Evolutionary conservation across 1,284 basidiomycete genomes (phyloP).

Genomic region (Ceratobasidium sp.): DNA sequence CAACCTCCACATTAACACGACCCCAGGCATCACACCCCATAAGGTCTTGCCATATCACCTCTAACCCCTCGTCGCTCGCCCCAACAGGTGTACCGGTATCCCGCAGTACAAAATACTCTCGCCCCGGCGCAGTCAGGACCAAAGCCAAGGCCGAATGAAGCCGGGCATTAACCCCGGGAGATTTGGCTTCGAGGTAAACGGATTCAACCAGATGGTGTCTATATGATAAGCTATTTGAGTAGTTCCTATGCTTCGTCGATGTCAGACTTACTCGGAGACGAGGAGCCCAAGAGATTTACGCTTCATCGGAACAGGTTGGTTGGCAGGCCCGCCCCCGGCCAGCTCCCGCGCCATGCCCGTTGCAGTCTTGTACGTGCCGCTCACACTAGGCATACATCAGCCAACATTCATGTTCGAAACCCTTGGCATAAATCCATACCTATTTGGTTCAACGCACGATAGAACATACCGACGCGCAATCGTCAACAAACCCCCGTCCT

Average conservation of each 20-base stretch:
- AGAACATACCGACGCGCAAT: constrained; percentile 19
- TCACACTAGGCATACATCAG: constrained; percentile 10
- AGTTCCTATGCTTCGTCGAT: background rate
- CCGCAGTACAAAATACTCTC: constrained; percentile 29
- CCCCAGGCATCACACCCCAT: constrained; percentile 32
- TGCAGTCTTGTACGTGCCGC: constrained; percentile 8
- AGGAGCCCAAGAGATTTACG: constrained; percentile 1
- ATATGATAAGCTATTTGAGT: background rate
- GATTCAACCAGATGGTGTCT: constrained; percentile 31
- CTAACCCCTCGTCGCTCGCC: constrained; percentile 17
- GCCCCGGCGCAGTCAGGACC: constrained; percentile 12
- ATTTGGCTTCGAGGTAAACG: background rate
- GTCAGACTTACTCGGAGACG: constrained; percentile 19
- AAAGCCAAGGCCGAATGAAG: constrained; percentile 29
- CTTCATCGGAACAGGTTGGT: background rate
- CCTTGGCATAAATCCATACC: background rate
- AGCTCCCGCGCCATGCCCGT: constrained; percentile 11
- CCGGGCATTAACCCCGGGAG: background rate
- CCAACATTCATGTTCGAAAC: background rate
- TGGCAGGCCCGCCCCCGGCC: background rate
- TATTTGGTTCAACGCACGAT: constrained; percentile 30
- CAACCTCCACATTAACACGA: background rate
- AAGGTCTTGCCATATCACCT: constrained; percentile 14
- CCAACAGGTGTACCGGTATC: constrained; percentile 24
- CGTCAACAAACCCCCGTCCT: background rate